Evolutionary conservation across 2,329 filamentous ascomycete genomes (phyloP), one percentile per base, ranked within the genome.

Genomic region (Coniella vitis): DNA sequence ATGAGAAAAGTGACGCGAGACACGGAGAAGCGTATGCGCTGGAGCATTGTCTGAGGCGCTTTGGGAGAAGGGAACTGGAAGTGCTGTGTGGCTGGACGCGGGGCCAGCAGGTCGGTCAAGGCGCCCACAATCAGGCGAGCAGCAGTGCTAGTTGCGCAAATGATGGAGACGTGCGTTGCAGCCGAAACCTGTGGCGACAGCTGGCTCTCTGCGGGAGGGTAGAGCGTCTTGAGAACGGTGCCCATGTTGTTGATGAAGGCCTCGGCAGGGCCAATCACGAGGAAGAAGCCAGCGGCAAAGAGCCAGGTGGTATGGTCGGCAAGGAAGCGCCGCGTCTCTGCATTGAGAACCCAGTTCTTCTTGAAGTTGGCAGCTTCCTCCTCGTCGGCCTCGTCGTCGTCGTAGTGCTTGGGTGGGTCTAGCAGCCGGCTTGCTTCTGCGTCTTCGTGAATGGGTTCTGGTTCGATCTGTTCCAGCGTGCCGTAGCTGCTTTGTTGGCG

Each of bases 241-340:
- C 93, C 93, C 9, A 98, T 73, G 60, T 97, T 98, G 69, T 97
- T 98, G 69, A 97, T 90, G 65, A 96, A 98, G 10, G 91, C 87
- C 68, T 98, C 93, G n/a, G 90, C 91, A 0, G 93, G 91, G 0
- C 93, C 93, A 47, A 90, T 87, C 58, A 95, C 87, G 54, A 97
- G 78, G 66, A 97, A 88, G 68, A 98, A 97, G 17, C 90, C 90
- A 1, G 84, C 71, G 0, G 91, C 89, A 57, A 98, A 84, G 63
- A 83, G 87, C 91, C 91, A 98, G 91, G 97, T 97, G 12, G 90
- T 96, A 52, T 79, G 83, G 58, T 98, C 93, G 20, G 79, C 76
- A 9, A 98, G 74, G 65, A 97, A 98, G 3, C 82, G 75, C 12
- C 83, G 76, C 0, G 93, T 97, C 64, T 96, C 91, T 38, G 87